Conservation (phyloP, 257 asterid species). For the Solanum sejunctum region DNA sequence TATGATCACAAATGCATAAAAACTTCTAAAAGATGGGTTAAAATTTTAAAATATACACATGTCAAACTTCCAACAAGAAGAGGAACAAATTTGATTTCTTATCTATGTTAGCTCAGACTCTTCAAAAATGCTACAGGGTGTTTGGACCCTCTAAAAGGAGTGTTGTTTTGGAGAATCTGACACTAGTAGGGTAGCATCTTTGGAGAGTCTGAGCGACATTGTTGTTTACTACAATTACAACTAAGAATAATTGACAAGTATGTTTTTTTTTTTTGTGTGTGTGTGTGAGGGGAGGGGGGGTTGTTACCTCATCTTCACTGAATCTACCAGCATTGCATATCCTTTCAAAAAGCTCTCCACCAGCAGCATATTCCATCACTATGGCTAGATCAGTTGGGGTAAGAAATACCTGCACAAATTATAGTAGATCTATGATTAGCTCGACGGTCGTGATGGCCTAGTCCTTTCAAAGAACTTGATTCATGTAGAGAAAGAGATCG, state of each 20-base stretch:
- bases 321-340: conserved; percentile 69
- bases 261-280: too few species aligned
- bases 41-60: too few species aligned
- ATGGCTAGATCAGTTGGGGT: conserved; percentile 72
- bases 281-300: too few species aligned
- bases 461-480: too few species aligned
- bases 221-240: background rate
- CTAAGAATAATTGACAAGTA: background rate
- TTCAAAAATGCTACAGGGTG: background rate
- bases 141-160: background rate
- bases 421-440: too few species aligned
- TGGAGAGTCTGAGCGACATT: background rate
- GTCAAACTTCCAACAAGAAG: background rate
- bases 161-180: background rate
- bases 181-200: background rate
- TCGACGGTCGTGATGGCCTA: too few species aligned
- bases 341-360: conserved; percentile 70
- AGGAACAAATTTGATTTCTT: background rate
- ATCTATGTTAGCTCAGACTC: background rate
- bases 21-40: background rate
- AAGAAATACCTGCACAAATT: conserved; percentile 37
- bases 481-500: too few species aligned
- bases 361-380: conserved; percentile 78
- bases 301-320: conserved; percentile 59
- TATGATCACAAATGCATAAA: too few species aligned